phyloP scores from a whole-genome alignment of 1,139 yeast species.

The Meyerozyma guilliermondii region DNA sequence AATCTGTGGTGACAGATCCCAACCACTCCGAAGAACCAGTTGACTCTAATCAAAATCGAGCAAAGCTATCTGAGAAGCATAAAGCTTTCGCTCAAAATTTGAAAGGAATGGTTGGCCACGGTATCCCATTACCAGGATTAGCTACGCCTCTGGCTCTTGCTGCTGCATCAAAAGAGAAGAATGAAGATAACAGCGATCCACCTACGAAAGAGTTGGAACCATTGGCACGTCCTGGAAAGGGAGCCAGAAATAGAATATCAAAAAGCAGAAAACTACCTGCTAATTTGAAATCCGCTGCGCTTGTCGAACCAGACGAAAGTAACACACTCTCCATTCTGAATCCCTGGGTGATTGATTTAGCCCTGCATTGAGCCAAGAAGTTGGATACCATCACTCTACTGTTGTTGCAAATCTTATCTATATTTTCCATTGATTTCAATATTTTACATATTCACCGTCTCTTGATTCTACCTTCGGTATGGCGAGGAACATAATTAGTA shows the following conservation, averaged over 20 bases:
- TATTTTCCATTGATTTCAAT: not conserved
- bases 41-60: constrained; percentile 8
- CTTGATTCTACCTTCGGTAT: not conserved
- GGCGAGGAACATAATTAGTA: not conserved
- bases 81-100: constrained; percentile 50
- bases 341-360: not conserved
- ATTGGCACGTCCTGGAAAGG: not conserved
- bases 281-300: not conserved
- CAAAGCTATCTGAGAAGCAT: constrained; percentile 28
- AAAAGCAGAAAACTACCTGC: not conserved
- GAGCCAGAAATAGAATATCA: not conserved
- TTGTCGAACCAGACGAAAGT: not conserved
- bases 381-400: not conserved
- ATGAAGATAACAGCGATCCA: not conserved
- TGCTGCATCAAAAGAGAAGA: not conserved
- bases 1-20: not conserved
- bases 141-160: constrained; percentile 19
- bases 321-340: not conserved
- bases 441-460: not conserved
- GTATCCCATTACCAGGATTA: constrained; percentile 64
- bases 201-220: not conserved
- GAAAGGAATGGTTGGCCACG: constrained; percentile 52
- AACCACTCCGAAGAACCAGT: constrained; percentile 5
- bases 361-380: not conserved
- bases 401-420: not conserved